Evolutionary conservation across 148 eudicot genomes (phyloP).

Genomic region (Mesembryanthemum crystallinum): DNA sequence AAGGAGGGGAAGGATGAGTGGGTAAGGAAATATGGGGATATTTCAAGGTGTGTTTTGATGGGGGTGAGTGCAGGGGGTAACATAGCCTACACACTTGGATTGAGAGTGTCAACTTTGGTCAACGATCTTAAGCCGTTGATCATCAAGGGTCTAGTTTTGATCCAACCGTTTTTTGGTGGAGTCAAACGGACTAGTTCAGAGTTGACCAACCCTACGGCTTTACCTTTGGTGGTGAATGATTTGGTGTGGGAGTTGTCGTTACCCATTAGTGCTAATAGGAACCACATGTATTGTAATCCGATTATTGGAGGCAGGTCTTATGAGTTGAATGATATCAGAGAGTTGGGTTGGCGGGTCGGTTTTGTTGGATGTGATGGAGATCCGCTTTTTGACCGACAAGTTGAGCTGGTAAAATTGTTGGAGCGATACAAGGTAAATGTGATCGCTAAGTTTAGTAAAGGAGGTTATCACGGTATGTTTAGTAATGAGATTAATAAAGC

Average conservation of each 20-base stretch:
- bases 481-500: no score
- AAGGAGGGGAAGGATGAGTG: conserved; percentile 29
- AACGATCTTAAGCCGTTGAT: conserved; percentile 21
- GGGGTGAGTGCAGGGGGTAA: conserved; percentile 54
- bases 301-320: conserved; percentile 2
- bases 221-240: conserved; percentile 40
- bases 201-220: conserved; percentile 24
- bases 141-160: conserved; percentile 33
- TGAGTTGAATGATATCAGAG: not conserved
- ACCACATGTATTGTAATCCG: conserved; percentile 40
- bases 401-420: conserved; percentile 9
- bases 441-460: not conserved
- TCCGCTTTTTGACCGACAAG: conserved; percentile 20
- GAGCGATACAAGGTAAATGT: not conserved
- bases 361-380: conserved; percentile 18
- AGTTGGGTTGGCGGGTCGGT: conserved; percentile 21
- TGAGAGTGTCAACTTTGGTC: not conserved
- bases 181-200: conserved; percentile 38
- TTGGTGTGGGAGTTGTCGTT: conserved; percentile 50
- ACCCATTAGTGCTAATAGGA: conserved; percentile 41
- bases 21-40: conserved; percentile 30
- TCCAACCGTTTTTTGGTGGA: conserved; percentile 44
- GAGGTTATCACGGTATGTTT: conserved; percentile 29
- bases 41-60: conserved; percentile 28
- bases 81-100: conserved; percentile 28